Evolutionary conservation across 1,139 yeast genomes (phyloP).

Genomic region (Kurtzmaniella quercitrusa): DNA sequence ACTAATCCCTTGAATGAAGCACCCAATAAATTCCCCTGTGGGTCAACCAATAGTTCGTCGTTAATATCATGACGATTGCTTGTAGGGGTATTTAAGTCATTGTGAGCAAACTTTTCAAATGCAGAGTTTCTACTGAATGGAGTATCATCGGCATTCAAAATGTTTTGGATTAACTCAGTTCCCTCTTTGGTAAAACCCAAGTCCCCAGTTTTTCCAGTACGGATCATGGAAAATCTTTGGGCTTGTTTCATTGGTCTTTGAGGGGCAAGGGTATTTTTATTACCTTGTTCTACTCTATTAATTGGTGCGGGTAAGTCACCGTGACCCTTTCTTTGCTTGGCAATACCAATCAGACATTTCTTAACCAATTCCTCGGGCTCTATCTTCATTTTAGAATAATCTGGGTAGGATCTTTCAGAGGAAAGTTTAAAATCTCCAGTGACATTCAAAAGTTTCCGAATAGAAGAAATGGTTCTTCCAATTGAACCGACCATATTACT

Average conservation of each 20-base stretch:
- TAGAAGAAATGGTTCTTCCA: conserved; percentile 43
- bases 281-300: background rate
- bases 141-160: conserved; percentile 36
- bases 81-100: conserved; percentile 9
- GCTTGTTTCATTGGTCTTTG: conserved; percentile 5
- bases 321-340: conserved; percentile 21
- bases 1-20: conserved; percentile 78
- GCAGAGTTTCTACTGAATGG: conserved; percentile 44
- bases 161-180: conserved; percentile 47
- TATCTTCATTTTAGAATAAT: conserved; percentile 54
- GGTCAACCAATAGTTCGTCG: conserved; percentile 46
- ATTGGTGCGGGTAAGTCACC: conserved; percentile 6
- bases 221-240: conserved; percentile 56
- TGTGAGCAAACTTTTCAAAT: conserved; percentile 31
- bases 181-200: conserved; percentile 58
- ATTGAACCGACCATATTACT: conserved; percentile 62
- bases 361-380: conserved; percentile 61
- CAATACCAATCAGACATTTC: conserved; percentile 60
- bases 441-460: conserved; percentile 38
- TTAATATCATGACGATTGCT: conserved; percentile 18
- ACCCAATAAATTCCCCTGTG: conserved; percentile 58
- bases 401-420: conserved; percentile 65
- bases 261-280: background rate
- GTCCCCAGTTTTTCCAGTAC: conserved; percentile 54
- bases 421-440: conserved; percentile 75